Base-by-base conservation (phyloP, 2,329 filamentous ascomycete species). In the Ceratocystis colombiana region DNA sequence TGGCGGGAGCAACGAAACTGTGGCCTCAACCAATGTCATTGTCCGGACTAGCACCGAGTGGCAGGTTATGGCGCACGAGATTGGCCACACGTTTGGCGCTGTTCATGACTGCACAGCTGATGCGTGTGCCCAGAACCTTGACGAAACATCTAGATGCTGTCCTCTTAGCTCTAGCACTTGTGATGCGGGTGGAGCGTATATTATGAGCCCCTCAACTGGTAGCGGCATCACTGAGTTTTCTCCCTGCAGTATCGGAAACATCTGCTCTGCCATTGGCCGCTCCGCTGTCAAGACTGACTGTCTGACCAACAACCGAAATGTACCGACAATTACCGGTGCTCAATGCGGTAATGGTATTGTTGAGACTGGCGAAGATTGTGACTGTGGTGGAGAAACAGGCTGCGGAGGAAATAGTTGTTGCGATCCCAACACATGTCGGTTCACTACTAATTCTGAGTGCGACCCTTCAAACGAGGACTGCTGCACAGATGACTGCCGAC, bases 261-360 rank as follows among this genome's bases (percentile, higher is more conserved):
- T 99, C 68, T 99, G 94, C 78, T 89, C 88, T 5, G 91, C 90
- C 37, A 80, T 99, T 69, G 85, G 83, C 64, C 84, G 87, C 69
- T 88, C 88, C 72, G 88, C 86, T 69, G 87, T 96, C 74, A 88
- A 89, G 69, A 85, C 85, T 0, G 76, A 73, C 30, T 99, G 94
- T 74, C 79, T 99, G 55, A 87, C 85, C n/a, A 86, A 89, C 74
- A 99, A 99, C 79, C 85, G 84, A 71, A 86, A 89, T 70, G 85
- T 99, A 61, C 82, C 84, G 41, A 94, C 88, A 33, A 89, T 96
- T 71, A 88, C 86, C 0, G 89, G 88, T 65, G 88, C 87, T 71
- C 87, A 92, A 73, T 99, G 94, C 75, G 94, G 94, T 67, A 99
- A 99, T 75, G 94, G 94, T 65, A 97, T 99, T 70, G 94, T 99